Evolutionary conservation across 495 filamentous ascomycete genomes (phyloP).

Genomic region (Podospora pseudopauciseta): DNA sequence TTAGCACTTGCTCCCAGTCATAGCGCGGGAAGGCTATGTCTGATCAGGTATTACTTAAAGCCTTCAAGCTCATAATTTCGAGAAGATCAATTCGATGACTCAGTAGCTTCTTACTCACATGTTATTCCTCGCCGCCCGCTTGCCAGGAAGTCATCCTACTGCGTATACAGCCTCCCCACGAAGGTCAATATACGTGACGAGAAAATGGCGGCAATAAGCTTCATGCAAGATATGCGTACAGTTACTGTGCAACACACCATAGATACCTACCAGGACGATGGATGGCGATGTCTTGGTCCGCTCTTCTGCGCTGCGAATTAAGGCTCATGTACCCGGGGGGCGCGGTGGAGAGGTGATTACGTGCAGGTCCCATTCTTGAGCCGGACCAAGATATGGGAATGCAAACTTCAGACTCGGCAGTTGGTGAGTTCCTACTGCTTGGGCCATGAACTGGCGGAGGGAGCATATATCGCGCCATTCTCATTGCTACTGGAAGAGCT

Average conservation of each 20-base stretch:
- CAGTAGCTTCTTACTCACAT: neutral
- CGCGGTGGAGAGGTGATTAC: slow-evolving; percentile 3
- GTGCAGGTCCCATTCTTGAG: neutral
- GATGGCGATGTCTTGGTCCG: neutral
- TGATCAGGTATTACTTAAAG: neutral
- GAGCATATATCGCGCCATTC: neutral
- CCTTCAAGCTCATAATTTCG: neutral
- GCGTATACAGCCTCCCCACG: neutral
- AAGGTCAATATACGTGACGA: neutral
- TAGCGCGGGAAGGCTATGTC: no score
- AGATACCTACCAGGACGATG: neutral
- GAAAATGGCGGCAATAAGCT: neutral
- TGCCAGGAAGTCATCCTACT: neutral
- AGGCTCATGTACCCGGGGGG: slow-evolving; percentile 3
- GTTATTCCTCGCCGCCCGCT: neutral
- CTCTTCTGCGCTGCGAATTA: slow-evolving; percentile 3
- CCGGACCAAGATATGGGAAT: neutral
- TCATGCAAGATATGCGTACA: neutral
- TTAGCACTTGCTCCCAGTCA: neutral
- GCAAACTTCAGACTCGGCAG: neutral
- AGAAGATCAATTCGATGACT: neutral
- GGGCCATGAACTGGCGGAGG: slow-evolving; percentile 1
- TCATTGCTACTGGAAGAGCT: neutral
- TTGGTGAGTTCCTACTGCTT: neutral
- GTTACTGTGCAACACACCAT: neutral